Base-by-base conservation (phyloP, 495 filamentous ascomycete genomes). In the Podospora australis region DNA sequence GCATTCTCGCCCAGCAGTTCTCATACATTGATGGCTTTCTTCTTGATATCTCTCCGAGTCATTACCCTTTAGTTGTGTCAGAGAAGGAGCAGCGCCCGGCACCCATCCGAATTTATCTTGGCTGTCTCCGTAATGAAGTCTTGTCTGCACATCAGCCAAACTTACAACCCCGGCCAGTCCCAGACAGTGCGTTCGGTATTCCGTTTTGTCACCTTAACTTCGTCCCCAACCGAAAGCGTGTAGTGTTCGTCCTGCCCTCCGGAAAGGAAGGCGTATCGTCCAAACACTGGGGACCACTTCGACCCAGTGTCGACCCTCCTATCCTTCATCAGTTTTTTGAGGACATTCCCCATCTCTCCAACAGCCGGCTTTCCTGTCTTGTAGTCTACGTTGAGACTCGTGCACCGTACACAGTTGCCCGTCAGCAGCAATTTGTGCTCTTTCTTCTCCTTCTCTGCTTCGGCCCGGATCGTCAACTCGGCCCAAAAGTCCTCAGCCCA, bases 401-500 rank as follows among this genome's bases (percentile, higher is more conserved):
- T 63, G 59, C 90, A 96, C 11, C 91, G 71, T n/a, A 72, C 74
- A 61, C 90, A 96, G 59, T 95, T 95, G 20, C 81, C 82, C 26
- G 82, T 88, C 44, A 90, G 59, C 6, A 77, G 58, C 4, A 92
- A 65, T 34, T 1, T 65, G 54, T 20, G 53, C 34, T 55, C 50
- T 46, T 78, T 77, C 3, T 68, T n/a, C 16, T 16, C 25, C 16
- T 10, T 21, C 5, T 4, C 19, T 19, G 9, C 35, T 1, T 13
- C 11, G 25, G 10, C 9, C 3, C 56, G 41, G 20, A 88, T 55
- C 2, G 52, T 50, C 23, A 88, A 58, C 57, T 85, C 82, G 8
- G 71, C 80, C 90, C 90, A 97, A 60, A 78, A 92, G 53, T 96
- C 91, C 57, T 97, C 90, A 16, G 89, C 90, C 65, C 78, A 97